Conservation (phyloP, 108 stramenopile genomes). For the Nitzschia inconspicua region DNA sequence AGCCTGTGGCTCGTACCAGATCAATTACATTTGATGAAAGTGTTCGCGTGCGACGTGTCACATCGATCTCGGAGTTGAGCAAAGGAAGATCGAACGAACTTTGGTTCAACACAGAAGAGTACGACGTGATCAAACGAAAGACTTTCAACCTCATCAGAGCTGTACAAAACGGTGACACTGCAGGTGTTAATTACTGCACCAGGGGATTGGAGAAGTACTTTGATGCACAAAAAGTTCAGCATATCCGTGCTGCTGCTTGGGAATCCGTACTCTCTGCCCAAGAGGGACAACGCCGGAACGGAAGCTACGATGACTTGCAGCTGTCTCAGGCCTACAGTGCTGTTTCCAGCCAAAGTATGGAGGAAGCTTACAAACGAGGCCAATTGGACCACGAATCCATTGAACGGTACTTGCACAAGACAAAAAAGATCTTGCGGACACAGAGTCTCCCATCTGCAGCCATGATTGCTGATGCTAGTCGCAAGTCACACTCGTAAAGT, state of each 20-base stretch:
- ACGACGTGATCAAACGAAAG: conserved; percentile 20
- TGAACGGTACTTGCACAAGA: conserved; percentile 8
- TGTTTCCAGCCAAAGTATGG: neutral
- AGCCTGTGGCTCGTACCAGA: neutral
- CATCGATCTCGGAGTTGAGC: neutral
- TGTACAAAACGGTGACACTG: conserved; percentile 1
- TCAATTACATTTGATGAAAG: conserved; percentile 4
- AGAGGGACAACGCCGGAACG: conserved; percentile 8
- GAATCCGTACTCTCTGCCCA: conserved; percentile 25
- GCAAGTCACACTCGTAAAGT: too few species aligned
- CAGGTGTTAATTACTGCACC: conserved; percentile 17
- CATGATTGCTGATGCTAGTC: too few species aligned
- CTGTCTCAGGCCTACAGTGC: conserved; percentile 10
- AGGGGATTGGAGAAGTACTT: conserved; percentile 24
- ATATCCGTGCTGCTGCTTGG: conserved; percentile 17
- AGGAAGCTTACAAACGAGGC: conserved; percentile 14
- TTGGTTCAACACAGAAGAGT: conserved; percentile 30
- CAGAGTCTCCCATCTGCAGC: too few species aligned
- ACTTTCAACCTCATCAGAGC: conserved; percentile 3
- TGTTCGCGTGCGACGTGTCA: neutral
- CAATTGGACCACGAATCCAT: conserved; percentile 13
- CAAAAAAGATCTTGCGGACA: neutral
- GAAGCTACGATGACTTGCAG: conserved; percentile 6
- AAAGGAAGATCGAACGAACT: neutral
- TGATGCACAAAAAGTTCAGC: neutral